Conservation (phyloP, 257 asterid genomes). For the Solanum pennellii region DNA sequence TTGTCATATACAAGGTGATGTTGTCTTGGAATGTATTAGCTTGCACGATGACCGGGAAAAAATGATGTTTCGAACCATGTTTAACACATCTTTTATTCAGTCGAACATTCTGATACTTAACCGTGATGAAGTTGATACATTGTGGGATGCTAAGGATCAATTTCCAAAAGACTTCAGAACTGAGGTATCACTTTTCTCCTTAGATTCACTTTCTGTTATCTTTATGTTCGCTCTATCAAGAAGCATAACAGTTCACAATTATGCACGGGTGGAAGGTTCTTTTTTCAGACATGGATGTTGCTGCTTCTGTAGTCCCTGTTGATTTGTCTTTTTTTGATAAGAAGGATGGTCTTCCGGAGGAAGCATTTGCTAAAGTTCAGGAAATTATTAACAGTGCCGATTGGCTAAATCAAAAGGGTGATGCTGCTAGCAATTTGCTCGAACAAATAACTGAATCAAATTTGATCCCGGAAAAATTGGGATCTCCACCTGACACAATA, state of each 20-base stretch:
- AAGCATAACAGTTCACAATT: background rate
- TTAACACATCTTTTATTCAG: conserved; percentile 56
- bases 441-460: conserved; percentile 17
- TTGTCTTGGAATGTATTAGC: conserved; percentile 56
- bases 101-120: conserved; percentile 43
- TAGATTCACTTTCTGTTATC: background rate
- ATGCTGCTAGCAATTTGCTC: conserved; percentile 15
- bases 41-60: conserved; percentile 33
- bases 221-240: background rate
- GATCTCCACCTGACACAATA: conserved; percentile 1
- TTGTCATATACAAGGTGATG: conserved; percentile 68
- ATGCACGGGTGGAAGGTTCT: conserved; percentile 27
- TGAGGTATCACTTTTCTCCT: conserved; percentile 39
- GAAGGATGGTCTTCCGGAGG: conserved; percentile 28
- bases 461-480: conserved; percentile 20
- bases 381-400: conserved; percentile 30
- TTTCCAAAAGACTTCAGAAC: conserved; percentile 49
- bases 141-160: conserved; percentile 38
- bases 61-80: conserved; percentile 58
- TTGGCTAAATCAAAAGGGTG: conserved; percentile 17
- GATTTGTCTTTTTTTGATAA: conserved; percentile 13
- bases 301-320: conserved; percentile 17
- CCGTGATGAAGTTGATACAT: conserved; percentile 39
- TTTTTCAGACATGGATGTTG: conserved; percentile 47
- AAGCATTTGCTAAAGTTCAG: conserved; percentile 33